These are phyloP conservation scores for Candida taoyuanica DNA, from an alignment of 805 yeast species.

Conservation along the genomic window DNA sequence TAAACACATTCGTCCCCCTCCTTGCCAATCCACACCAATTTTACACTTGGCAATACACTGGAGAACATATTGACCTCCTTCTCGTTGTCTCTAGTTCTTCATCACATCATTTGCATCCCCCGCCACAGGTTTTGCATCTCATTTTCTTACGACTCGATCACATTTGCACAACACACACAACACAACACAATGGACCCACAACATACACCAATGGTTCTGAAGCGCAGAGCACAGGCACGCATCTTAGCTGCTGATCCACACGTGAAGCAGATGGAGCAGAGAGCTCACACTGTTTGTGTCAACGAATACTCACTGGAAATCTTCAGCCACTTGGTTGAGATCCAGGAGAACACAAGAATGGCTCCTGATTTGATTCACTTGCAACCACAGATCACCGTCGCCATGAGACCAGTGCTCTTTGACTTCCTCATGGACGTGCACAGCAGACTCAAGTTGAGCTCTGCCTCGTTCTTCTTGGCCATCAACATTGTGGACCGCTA, in stretches of 20 bases:
- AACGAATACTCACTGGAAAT: slow-evolving; percentile 43
- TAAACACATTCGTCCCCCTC: too few relatives aligned
- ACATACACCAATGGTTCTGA: slow-evolving; percentile 22
- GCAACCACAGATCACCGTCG: slow-evolving; percentile 38
- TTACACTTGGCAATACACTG: background rate
- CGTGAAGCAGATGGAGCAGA: slow-evolving; percentile 43
- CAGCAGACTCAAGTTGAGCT: slow-evolving; percentile 56
- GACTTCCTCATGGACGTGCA: slow-evolving; percentile 77
- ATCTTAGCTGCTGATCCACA: slow-evolving; percentile 34
- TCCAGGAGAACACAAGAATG: slow-evolving; percentile 30
- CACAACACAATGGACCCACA: slow-evolving; percentile 8
- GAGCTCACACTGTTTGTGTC: slow-evolving; percentile 39
- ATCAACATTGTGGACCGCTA: slow-evolving; percentile 79
- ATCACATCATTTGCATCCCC: too few relatives aligned
- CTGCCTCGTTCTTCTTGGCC: slow-evolving; percentile 61
- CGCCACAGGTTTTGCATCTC: background rate
- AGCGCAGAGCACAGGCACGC: slow-evolving; percentile 24
- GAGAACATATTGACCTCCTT: background rate
- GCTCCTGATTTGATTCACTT: slow-evolving; percentile 29
- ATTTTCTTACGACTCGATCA: background rate
- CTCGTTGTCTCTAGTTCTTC: too few relatives aligned
- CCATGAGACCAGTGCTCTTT: slow-evolving; percentile 71
- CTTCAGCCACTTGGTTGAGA: slow-evolving; percentile 30
- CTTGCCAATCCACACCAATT: too few relatives aligned
- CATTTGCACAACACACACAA: background rate